phyloP scores from a whole-genome alignment of 192 early-diverging fungal genomes.

The Spizellomyces punctatus region DNA sequence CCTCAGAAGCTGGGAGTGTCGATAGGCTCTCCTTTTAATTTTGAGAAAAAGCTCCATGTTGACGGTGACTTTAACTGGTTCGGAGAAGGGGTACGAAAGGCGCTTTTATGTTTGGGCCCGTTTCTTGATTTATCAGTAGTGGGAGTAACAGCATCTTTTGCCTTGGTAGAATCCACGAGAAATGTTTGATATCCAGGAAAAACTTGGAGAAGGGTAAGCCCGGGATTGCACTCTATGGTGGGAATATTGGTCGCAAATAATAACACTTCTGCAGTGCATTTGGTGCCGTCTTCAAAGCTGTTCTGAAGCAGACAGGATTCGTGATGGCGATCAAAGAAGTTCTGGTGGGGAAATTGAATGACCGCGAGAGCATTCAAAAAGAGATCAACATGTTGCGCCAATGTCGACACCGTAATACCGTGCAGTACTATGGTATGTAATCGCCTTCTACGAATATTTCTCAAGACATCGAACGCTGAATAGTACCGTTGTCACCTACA shows the following conservation, averaged over 20 bases:
- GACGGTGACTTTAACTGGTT: conserved; percentile 36
- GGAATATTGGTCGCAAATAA: conserved; percentile 1
- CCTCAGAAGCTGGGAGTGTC: too few species aligned
- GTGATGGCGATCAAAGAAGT: conserved; percentile 49
- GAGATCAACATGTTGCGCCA: conserved; percentile 50
- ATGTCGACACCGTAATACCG: conserved; percentile 47
- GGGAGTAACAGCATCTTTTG: background rate
- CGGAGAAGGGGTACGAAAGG: conserved; percentile 19
- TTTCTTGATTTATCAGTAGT: background rate
- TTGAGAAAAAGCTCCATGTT: conserved; percentile 32
- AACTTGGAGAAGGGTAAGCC: conserved; percentile 47
- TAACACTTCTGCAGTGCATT: conserved; percentile 30
- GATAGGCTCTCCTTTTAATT: conserved; percentile 24
- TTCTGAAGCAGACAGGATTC: conserved; percentile 43
- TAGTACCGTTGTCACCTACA: background rate
- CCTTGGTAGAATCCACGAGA: conserved; percentile 28
- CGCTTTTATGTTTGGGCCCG: background rate
- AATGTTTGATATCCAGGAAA: conserved; percentile 43
- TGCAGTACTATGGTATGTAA: conserved; percentile 45
- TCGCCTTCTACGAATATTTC: too few species aligned
- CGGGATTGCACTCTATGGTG: background rate
- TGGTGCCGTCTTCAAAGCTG: conserved; percentile 43
- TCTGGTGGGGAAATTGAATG: conserved; percentile 34
- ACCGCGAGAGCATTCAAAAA: conserved; percentile 39
- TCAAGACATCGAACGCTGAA: too few species aligned